These are phyloP conservation scores for Tulasnella sp. DNA, from an alignment of 768 basidiomycete genomes.

Conservation along the genomic window DNA sequence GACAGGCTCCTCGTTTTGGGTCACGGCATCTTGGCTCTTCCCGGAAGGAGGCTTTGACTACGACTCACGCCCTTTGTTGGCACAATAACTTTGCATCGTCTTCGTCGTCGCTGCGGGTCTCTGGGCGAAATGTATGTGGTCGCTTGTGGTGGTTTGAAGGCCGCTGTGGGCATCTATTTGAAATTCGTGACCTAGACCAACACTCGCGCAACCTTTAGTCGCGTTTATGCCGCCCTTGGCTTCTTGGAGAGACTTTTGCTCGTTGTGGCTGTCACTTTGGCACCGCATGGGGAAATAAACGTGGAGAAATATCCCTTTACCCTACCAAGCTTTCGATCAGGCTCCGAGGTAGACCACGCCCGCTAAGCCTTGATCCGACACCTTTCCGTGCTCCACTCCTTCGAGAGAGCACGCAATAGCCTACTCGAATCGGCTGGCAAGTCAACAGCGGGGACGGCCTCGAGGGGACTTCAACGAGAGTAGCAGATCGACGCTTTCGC, in stretches of 20 bases:
- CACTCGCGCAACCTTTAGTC: not conserved
- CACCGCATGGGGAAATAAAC: not conserved
- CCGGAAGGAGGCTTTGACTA: not conserved
- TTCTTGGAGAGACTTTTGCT: not conserved
- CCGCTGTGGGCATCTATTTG: not conserved
- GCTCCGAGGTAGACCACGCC: not conserved
- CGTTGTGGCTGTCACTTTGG: not conserved
- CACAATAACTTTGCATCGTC: not conserved
- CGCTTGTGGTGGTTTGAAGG: not conserved
- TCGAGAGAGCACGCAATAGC: not conserved
- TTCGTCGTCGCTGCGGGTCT: not conserved
- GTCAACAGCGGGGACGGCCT: not conserved
- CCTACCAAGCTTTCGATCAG: not conserved
- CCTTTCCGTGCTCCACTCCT: not conserved
- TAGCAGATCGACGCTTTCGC: not conserved
- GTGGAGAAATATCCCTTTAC: not conserved
- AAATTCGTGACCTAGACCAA: not conserved
- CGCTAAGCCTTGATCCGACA: not conserved
- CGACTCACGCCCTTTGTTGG: not conserved
- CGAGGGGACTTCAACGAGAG: not conserved
- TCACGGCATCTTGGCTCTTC: not conserved
- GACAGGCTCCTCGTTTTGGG: not conserved
- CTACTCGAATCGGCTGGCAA: not conserved
- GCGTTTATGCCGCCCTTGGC: not conserved
- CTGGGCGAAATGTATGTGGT: not conserved